Base-by-base conservation (phyloP, 164 flowering plant species). In the Kalanchoe fedtschenkoi region DNA sequence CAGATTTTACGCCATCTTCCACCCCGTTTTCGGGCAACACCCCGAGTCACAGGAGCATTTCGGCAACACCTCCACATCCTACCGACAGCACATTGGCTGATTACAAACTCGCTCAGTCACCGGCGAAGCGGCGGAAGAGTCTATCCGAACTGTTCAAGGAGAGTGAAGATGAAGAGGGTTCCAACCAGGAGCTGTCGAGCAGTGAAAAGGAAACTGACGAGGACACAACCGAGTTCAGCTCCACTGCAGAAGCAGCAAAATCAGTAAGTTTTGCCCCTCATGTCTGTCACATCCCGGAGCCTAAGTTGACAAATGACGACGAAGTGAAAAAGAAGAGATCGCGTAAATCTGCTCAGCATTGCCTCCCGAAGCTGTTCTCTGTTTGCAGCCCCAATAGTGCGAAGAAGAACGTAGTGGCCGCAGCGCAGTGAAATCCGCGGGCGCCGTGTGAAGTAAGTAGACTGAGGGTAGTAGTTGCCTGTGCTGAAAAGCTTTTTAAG, bases 101-200 rank as follows among this genome's bases (percentile, higher is more conserved):
- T 9, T 46, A 46, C 28, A 21, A 46, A 46, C 28, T 46, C 28
- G 22, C 26, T 46, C 54, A 21, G 22, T 46, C 54, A 19, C 54
- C 54, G 21, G 54, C 13, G 22, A 46, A 46, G 15, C 21, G 22
- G 22, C 29, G 54, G 9, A 46, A 46, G 29, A 46, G 54, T 29
- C 54, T 46, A 6, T 46, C 54, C 22, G 54, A 46, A 46, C 22
- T 46, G 22, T 46, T 46, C 54, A 46, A 6, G 22, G 54, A 46
- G 54, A 22, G 22, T 22, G 54, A 46, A 22, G 54, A 46, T 19
- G 54, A 21, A 21, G 54, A 21, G 28, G 22, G 22, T 46, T 46
- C 54, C 54, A 46, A n/a, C 54, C 54, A 8, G 26, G 54, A n/a
- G n/a, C n/a, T n/a, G n/a, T n/a, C n/a, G n/a, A n/a, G 22, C 54